phyloP scores from a whole-genome alignment of 2,329 filamentous ascomycete species.

The Xylaria sp. region DNA sequence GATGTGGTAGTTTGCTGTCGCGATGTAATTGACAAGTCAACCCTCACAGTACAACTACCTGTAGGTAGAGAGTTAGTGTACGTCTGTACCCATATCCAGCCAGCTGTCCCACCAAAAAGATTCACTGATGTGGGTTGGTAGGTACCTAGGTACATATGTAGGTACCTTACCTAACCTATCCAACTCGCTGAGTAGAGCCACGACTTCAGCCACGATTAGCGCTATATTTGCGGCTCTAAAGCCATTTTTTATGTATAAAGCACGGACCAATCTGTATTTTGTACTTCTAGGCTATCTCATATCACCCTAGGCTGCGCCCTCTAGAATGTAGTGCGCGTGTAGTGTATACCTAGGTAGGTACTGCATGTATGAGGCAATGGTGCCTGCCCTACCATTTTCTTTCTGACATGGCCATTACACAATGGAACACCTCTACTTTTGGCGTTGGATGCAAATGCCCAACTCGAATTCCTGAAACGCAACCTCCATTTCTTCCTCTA shows the following conservation, averaged over 20 bases:
- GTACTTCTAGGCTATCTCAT: not conserved
- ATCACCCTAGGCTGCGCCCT: not conserved
- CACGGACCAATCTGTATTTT: not conserved
- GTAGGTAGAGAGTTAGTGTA: not conserved
- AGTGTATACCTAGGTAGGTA: not conserved
- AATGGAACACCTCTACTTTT: not conserved
- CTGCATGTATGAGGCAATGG: conserved; percentile 1
- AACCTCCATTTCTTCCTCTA: not conserved
- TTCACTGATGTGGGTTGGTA: conserved; percentile 1
- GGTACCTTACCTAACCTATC: not conserved
- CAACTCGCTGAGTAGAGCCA: conserved; percentile 15
- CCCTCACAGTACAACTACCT: not conserved
- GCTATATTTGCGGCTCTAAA: not conserved
- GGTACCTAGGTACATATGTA: not conserved
- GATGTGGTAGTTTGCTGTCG: conserved; percentile 16
- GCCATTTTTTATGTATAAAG: not conserved
- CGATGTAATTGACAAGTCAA: conserved; percentile 16
- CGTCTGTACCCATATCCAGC: conserved; percentile 11
- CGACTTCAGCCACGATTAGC: not conserved
- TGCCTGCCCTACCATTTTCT: conserved; percentile 4
- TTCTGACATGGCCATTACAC: not conserved
- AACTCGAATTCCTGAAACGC: conserved; percentile 1
- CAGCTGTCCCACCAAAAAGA: conserved; percentile 39
- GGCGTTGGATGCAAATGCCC: not conserved
- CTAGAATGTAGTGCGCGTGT: not conserved